Evolutionary conservation across 2,329 filamentous ascomycete species (phyloP).

Genomic region (Aureobasidium sp.): DNA sequence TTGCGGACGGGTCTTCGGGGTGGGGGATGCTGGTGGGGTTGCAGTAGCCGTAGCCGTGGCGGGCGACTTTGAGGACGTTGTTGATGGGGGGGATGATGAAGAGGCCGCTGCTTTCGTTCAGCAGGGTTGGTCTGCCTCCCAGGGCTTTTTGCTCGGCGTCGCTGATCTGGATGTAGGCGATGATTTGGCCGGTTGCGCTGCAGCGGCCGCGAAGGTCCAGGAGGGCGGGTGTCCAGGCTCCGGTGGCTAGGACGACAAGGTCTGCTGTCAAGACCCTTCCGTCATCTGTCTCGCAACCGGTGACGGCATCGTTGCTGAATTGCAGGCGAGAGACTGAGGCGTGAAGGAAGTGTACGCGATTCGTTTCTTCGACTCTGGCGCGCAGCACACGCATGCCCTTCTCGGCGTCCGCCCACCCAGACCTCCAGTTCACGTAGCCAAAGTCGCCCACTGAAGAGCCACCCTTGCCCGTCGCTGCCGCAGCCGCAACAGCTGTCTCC

Average conservation of each 20-base stretch:
- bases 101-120: slow-evolving; percentile 62
- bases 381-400: slow-evolving; percentile 58
- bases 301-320: slow-evolving; percentile 31
- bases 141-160: slow-evolving; percentile 59
- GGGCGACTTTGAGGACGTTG: slow-evolving; percentile 38
- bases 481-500: neutral
- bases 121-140: slow-evolving; percentile 57
- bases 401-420: slow-evolving; percentile 75
- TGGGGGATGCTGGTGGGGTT: slow-evolving; percentile 40
- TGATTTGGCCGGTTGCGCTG: slow-evolving; percentile 70
- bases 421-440: slow-evolving; percentile 64
- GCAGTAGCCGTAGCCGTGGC: slow-evolving; percentile 43
- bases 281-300: slow-evolving; percentile 50
- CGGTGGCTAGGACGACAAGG: slow-evolving; percentile 70
- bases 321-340: slow-evolving; percentile 40
- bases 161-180: slow-evolving; percentile 70
- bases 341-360: slow-evolving; percentile 42
- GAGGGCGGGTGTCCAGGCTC: slow-evolving; percentile 75
- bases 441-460: slow-evolving; percentile 17
- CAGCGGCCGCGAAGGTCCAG: slow-evolving; percentile 69
- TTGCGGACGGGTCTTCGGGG: slow-evolving; percentile 27
- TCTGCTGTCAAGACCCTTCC: slow-evolving; percentile 50
- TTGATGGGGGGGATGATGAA: slow-evolving; percentile 63
- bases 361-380: slow-evolving; percentile 43
- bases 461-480: slow-evolving; percentile 21